A percentile compares a stretch with the other conserved stretches of the same genome.
These are phyloP conservation scores for Tetracladium setigerum DNA, from an alignment of 495 filamentous ascomycete genomes.

Conservation along the genomic window DNA sequence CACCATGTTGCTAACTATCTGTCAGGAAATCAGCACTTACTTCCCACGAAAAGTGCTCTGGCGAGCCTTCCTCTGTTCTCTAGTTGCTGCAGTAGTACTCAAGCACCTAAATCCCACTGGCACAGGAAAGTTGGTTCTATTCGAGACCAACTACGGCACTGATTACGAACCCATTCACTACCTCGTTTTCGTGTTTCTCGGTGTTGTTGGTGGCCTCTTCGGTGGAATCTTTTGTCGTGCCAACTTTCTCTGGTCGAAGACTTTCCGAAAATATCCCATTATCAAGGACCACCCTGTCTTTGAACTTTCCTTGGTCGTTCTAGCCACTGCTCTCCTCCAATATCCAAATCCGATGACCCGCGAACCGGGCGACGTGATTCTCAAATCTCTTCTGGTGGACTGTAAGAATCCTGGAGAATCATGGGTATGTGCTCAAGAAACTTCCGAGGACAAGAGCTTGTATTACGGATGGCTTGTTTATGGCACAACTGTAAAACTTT, in stretches of 20 bases:
- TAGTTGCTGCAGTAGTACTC: slow-evolving; percentile 44
- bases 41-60: slow-evolving; percentile 50
- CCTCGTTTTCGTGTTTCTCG: slow-evolving; percentile 45
- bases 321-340: slow-evolving; percentile 44
- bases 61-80: slow-evolving; percentile 50
- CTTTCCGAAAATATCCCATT: slow-evolving; percentile 40
- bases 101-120: slow-evolving; percentile 49
- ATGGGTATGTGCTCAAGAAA: slow-evolving; percentile 45
- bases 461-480: slow-evolving; percentile 45
- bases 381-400: slow-evolving; percentile 46
- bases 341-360: slow-evolving; percentile 45
- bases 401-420: slow-evolving; percentile 29
- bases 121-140: slow-evolving; percentile 51
- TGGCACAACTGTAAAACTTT: slow-evolving; percentile 43
- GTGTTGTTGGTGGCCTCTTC: slow-evolving; percentile 46
- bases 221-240: slow-evolving; percentile 49
- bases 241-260: slow-evolving; percentile 48
- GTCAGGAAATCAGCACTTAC: slow-evolving; percentile 41
- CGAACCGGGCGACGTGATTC: slow-evolving; percentile 44
- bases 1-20: slow-evolving; percentile 4
- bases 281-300: slow-evolving; percentile 47
- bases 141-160: slow-evolving; percentile 49
- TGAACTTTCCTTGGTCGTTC: slow-evolving; percentile 44
- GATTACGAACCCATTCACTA: slow-evolving; percentile 46
- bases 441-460: slow-evolving; percentile 16